Evolutionary conservation across 2,329 filamentous ascomycete genomes (phyloP).

Genomic region (Geosmithia flava): DNA sequence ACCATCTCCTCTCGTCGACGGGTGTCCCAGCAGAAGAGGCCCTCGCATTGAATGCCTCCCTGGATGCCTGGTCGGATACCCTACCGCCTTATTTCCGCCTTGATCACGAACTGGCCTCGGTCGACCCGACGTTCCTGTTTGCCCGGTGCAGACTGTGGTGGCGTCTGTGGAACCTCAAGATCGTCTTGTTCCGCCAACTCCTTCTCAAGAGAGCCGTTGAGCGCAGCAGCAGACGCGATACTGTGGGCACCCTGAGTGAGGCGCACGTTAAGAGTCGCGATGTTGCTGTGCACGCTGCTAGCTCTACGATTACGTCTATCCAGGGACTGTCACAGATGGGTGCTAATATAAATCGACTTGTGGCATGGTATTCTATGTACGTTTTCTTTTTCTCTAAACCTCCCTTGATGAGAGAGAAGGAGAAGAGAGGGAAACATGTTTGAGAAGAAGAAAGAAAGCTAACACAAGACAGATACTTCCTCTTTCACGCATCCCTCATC

Average conservation of each 20-base stretch:
- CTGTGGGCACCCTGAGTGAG: conserved; percentile 3
- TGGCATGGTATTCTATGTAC: conserved; percentile 19
- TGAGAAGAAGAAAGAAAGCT: neutral
- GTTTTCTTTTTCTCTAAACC: conserved; percentile 1
- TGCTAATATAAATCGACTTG: conserved; percentile 9
- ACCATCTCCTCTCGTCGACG: conserved; percentile 12
- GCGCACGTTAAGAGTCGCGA: conserved; percentile 10
- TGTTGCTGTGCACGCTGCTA: conserved; percentile 12
- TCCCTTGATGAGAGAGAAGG: no score
- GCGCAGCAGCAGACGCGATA: conserved; percentile 5
- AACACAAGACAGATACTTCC: conserved; percentile 12
- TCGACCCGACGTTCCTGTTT: conserved; percentile 11
- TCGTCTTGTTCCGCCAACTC: conserved; percentile 15
- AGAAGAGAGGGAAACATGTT: no score
- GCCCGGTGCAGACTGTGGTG: conserved; percentile 15
- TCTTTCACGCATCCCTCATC: conserved; percentile 18
- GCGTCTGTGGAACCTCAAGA: conserved; percentile 18
- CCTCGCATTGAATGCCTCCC: conserved; percentile 9
- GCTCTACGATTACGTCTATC: conserved; percentile 13
- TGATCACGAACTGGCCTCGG: conserved; percentile 4
- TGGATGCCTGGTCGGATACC: conserved; percentile 13
- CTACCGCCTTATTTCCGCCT: conserved; percentile 13
- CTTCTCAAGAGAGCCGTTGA: conserved; percentile 12
- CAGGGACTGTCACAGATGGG: conserved; percentile 9
- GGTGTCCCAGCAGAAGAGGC: conserved; percentile 12